phyloP scores from a whole-genome alignment of 768 basidiomycete species.

The Gautieria morchelliformis region DNA sequence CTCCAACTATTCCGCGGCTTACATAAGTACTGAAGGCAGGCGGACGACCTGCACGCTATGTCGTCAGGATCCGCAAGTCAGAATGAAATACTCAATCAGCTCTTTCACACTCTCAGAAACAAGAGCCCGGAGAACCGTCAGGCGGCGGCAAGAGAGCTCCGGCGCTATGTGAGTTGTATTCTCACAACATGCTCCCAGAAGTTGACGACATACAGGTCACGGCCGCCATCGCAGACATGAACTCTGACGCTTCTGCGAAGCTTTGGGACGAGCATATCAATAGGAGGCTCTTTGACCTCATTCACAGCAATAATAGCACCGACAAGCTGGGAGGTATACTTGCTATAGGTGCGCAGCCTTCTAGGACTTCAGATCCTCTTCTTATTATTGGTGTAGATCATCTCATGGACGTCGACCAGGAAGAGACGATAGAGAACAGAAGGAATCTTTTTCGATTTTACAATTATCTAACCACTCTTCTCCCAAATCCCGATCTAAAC shows the following conservation, averaged over 20 bases:
- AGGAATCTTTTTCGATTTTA: constrained; percentile 73
- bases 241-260: constrained; percentile 70
- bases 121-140: constrained; percentile 54
- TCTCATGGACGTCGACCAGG: constrained; percentile 65
- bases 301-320: constrained; percentile 66
- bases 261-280: constrained; percentile 84
- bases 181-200: background rate
- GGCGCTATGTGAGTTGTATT: constrained; percentile 55
- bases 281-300: constrained; percentile 67
- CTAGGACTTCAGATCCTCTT: background rate
- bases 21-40: background rate
- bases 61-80: constrained; percentile 8
- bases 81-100: constrained; percentile 48
- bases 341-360: constrained; percentile 61
- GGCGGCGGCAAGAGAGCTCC: constrained; percentile 62
- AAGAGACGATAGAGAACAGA: constrained; percentile 72
- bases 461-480: constrained; percentile 88
- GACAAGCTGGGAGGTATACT: constrained; percentile 82
- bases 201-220: constrained; percentile 42
- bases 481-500: constrained; percentile 83
- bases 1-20: background rate
- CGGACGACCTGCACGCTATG: constrained; percentile 4
- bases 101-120: constrained; percentile 59
- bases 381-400: constrained; percentile 38
- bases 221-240: constrained; percentile 67